A percentile compares a stretch with the other conserved stretches of the same genome.
Conservation (phyloP, 129 eudicot genomes). For the Deinandra increscens region DNA sequence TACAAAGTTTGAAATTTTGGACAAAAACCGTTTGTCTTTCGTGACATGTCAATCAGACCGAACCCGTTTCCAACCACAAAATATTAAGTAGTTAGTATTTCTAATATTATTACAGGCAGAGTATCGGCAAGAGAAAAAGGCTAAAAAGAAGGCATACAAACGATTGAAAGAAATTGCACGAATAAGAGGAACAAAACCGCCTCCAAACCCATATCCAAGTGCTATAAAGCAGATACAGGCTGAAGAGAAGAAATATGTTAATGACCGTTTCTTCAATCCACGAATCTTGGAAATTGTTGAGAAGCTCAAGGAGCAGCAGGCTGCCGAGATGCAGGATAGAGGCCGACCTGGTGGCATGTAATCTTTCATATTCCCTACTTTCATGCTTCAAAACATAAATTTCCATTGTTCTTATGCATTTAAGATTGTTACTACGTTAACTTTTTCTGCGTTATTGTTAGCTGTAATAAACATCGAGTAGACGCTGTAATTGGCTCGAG, state of each 20-base stretch:
- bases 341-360: conserved; percentile 29
- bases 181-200: conserved; percentile 69
- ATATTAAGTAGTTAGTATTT: background rate
- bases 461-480: conserved; percentile 18
- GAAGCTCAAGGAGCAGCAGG: conserved; percentile 53
- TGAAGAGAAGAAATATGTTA: conserved; percentile 63
- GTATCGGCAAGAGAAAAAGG: conserved; percentile 59
- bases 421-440: background rate
- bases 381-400: background rate
- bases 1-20: too few relatives aligned
- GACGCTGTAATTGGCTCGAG: background rate
- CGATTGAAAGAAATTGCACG: conserved; percentile 69
- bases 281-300: conserved; percentile 39
- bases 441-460: conserved; percentile 6
- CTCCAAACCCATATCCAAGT: conserved; percentile 85
- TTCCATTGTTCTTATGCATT: background rate
- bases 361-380: background rate
- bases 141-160: conserved; percentile 67
- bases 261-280: conserved; percentile 66
- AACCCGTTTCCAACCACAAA: background rate
- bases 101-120: conserved; percentile 48
- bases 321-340: conserved; percentile 49
- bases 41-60: background rate
- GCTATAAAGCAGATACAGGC: conserved; percentile 88
- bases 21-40: background rate